A percentile compares a stretch with the other conserved stretches of the same genome.
These are phyloP conservation scores for Mucor racemosus DNA, from an alignment of 371 early-diverging fungal species.

Conservation along the genomic window DNA sequence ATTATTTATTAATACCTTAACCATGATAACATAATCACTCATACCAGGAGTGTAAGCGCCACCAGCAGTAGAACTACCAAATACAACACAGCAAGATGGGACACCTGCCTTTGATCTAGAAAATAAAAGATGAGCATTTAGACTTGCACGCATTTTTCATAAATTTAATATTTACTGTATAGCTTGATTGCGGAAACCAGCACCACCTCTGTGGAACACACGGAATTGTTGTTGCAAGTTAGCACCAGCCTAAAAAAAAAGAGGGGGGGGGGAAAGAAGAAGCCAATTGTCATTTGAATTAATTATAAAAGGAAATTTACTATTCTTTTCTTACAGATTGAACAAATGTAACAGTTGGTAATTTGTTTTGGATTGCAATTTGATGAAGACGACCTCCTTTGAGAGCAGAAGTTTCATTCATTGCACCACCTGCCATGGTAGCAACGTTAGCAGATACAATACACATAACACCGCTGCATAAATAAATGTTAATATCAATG, in stretches of 20 bases:
- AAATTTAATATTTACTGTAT: constrained; percentile 43
- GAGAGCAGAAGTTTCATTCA: constrained; percentile 64
- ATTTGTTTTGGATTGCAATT: constrained; percentile 65
- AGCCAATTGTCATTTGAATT: background rate
- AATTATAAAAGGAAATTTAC: background rate
- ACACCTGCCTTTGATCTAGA: constrained; percentile 72
- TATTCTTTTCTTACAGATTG: constrained; percentile 56
- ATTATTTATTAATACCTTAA: constrained; percentile 49
- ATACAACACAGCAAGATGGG: constrained; percentile 73
- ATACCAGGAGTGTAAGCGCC: constrained; percentile 80
- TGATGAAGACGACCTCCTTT: constrained; percentile 60
- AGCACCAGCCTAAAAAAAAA: constrained; percentile 67
- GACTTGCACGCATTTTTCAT: background rate
- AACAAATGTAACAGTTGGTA: constrained; percentile 64
- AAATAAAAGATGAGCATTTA: background rate
- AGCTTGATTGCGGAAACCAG: constrained; percentile 69
- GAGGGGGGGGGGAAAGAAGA: background rate
- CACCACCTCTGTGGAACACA: constrained; percentile 78
- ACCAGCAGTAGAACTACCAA: constrained; percentile 82
- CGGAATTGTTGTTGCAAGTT: constrained; percentile 75
- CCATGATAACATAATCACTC: constrained; percentile 79
- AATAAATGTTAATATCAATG: background rate
- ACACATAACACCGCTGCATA: constrained; percentile 67
- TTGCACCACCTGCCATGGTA: constrained; percentile 72
- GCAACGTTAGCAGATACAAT: constrained; percentile 71